phyloP scores from a whole-genome alignment of 163 green algal species.

The Prototheca wickerhamii region DNA sequence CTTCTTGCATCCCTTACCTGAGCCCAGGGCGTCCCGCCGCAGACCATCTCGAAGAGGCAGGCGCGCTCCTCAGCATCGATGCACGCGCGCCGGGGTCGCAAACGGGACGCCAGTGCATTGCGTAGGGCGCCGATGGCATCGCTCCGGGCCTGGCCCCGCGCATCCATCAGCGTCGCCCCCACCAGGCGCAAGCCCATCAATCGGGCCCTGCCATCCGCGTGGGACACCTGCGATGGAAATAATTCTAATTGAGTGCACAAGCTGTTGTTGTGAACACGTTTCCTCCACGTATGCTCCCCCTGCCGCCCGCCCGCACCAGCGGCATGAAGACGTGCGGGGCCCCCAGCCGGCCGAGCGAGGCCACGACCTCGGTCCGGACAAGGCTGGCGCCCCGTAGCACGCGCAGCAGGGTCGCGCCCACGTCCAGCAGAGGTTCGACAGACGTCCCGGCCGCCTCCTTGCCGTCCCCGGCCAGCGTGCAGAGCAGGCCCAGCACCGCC shows the following conservation, averaged over 20 bases:
- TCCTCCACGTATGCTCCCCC: not conserved
- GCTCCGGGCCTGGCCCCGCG: no score
- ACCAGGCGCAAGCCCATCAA: no score
- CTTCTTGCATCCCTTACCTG: constrained; percentile 5
- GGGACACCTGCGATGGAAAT: no score
- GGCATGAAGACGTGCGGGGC: constrained; percentile 28
- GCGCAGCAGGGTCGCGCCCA: not conserved
- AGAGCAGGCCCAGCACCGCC: not conserved
- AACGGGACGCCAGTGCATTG: no score
- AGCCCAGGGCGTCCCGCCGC: constrained; percentile 11
- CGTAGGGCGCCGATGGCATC: no score
- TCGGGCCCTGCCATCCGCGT: no score
- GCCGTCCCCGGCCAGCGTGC: not conserved
- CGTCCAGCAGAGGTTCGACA: not conserved
- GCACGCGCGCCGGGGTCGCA: no score
- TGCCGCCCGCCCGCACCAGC: constrained; percentile 21
- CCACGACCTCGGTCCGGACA: constrained; percentile 4
- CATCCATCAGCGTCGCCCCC: no score
- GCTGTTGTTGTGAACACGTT: not conserved
- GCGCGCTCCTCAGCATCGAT: no score
- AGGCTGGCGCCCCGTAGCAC: constrained; percentile 16
- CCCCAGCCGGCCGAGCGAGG: constrained; percentile 11
- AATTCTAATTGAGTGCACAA: no score
- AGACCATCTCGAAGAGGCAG: constrained; percentile 35
- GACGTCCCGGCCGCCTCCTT: not conserved